Percentiles rank a stretch among this genome's conserved stretches.
phyloP scores from a whole-genome alignment of 495 filamentous ascomycete species.

The Cenococcum geophilum region DNA sequence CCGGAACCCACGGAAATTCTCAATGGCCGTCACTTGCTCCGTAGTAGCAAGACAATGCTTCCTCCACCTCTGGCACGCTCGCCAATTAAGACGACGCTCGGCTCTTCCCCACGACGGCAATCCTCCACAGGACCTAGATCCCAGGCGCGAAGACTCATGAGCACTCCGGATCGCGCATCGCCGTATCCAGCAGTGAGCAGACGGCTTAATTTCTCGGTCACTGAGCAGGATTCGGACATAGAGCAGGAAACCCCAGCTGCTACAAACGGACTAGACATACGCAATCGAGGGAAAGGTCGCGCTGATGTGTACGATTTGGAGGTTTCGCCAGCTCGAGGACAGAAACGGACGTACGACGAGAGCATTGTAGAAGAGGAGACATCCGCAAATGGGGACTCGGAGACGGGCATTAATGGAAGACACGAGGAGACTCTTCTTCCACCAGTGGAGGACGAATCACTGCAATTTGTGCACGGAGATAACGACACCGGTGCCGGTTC shows the following conservation, averaged over 20 bases:
- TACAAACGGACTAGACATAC: constrained; percentile 8
- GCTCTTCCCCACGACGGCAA: constrained; percentile 50
- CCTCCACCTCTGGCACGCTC: constrained; percentile 47
- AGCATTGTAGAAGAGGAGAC: constrained; percentile 24
- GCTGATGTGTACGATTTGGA: constrained; percentile 22
- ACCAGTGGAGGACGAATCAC: background rate
- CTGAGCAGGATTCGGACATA: constrained; percentile 21
- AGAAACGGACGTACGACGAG: constrained; percentile 17
- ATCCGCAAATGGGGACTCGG: constrained; percentile 15
- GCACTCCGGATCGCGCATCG: constrained; percentile 19
- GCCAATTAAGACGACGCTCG: constrained; percentile 52
- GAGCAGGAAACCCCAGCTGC: constrained; percentile 19
- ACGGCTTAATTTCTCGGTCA: constrained; percentile 41
- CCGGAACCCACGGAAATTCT: constrained; percentile 43
- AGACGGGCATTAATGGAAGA: constrained; percentile 6
- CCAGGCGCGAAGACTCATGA: background rate
- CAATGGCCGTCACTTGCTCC: constrained; percentile 30
- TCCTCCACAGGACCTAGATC: constrained; percentile 40
- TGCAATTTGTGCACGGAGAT: constrained; percentile 3
- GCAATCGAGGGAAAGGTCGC: constrained; percentile 7
- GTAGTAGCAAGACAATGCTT: constrained; percentile 37
- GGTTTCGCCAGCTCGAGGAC: constrained; percentile 13
- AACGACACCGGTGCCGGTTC: background rate
- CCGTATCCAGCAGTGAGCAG: constrained; percentile 37
- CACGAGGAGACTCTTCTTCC: constrained; percentile 6